phyloP scores from a whole-genome alignment of 2,329 filamentous ascomycete species.

The Ascochyta viciae-villosae region DNA sequence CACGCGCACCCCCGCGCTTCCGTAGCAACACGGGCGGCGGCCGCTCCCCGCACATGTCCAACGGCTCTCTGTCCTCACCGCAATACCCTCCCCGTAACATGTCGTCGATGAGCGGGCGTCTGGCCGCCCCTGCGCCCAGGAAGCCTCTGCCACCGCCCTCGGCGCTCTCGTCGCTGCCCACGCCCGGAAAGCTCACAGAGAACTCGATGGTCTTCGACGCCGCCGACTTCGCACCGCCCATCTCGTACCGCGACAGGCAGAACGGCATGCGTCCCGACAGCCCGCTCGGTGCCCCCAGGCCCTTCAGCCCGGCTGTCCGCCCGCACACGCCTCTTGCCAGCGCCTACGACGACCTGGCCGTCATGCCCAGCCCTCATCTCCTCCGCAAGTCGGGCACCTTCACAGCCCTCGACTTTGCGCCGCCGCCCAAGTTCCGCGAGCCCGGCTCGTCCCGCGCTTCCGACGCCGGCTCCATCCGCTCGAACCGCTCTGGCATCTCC shows the following conservation, averaged over 20 bases:
- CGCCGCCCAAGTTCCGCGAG: conserved; percentile 73
- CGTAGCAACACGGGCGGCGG: conserved; percentile 41
- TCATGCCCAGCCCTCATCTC: conserved; percentile 83
- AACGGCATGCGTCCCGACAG: conserved; percentile 70
- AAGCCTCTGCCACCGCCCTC: conserved; percentile 74
- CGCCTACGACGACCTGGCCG: conserved; percentile 84
- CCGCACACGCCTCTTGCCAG: conserved; percentile 80
- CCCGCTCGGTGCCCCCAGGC: conserved; percentile 63
- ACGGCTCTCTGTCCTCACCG: conserved; percentile 57
- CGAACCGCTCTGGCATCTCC: conserved; percentile 81
- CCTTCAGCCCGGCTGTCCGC: conserved; percentile 77
- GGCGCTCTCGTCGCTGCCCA: conserved; percentile 78
- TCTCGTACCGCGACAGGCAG: conserved; percentile 66
- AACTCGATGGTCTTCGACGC: conserved; percentile 74
- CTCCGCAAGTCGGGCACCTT: conserved; percentile 81
- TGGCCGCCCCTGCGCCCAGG: conserved; percentile 51
- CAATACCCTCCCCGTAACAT: conserved; percentile 50
- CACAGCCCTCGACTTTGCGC: conserved; percentile 80
- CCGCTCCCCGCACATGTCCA: conserved; percentile 54
- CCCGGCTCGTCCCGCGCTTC: conserved; percentile 47
- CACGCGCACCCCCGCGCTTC: conserved; percentile 68
- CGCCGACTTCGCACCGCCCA: conserved; percentile 86
- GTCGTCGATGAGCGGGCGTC: conserved; percentile 50
- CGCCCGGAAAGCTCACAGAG: conserved; percentile 82
- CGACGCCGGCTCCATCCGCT: conserved; percentile 62